Conservation (phyloP, 1,284 basidiomycete genomes). For the Leccinum pachyderme region DNA sequence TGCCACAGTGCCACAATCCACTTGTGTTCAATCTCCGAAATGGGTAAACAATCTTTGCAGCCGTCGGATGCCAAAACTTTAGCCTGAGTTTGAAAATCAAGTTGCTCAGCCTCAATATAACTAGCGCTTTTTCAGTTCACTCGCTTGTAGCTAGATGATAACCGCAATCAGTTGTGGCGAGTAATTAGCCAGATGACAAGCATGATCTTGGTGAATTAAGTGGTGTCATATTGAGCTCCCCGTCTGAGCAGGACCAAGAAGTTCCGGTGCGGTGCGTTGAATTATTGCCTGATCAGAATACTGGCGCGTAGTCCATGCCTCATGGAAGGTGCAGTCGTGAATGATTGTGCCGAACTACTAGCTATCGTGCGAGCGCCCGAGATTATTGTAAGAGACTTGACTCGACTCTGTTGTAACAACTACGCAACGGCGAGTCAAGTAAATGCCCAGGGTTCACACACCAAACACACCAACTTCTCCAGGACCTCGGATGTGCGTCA, state of each 20-base stretch:
- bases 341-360: no score
- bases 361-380: background rate
- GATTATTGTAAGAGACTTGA: background rate
- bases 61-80: background rate
- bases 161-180: no score
- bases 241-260: no score
- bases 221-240: no score
- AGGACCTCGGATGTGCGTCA: background rate
- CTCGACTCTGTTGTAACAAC: background rate
- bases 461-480: background rate
- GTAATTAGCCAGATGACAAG: no score
- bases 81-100: background rate
- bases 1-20: background rate
- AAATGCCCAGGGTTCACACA: background rate
- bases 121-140: background rate
- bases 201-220: no score
- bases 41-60: background rate
- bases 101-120: background rate
- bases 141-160: no score
- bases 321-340: no score
- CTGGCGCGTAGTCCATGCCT: no score
- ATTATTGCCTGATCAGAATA: no score
- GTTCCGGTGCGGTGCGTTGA: no score
- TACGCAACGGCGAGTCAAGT: background rate
- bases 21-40: background rate